Evolutionary conservation across 345 rosid genomes (phyloP).

Genomic region (Pistacia integerrima): DNA sequence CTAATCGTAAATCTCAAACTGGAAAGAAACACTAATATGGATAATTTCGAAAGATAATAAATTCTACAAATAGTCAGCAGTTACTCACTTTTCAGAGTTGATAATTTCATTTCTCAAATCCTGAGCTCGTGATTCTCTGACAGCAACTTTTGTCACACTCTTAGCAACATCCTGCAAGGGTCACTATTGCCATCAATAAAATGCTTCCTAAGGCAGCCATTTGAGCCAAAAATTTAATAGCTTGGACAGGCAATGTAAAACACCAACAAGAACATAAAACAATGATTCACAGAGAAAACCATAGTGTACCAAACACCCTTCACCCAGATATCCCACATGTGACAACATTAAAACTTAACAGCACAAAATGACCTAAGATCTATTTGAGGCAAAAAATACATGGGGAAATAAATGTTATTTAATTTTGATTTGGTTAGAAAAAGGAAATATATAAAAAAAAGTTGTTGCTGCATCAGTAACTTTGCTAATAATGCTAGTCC

Average conservation of each 20-base stretch:
- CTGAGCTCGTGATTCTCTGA: conserved; percentile 88
- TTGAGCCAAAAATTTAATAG: not conserved
- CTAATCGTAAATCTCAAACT: not conserved
- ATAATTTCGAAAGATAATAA: not conserved
- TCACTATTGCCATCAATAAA: conserved; percentile 8
- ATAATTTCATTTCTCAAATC: conserved; percentile 88
- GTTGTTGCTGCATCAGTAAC: not conserved
- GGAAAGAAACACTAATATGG: not conserved
- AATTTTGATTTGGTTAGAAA: not conserved
- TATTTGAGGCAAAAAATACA: not conserved
- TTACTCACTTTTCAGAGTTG: conserved; percentile 88
- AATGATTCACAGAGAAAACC: not conserved
- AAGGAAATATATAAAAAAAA: not conserved
- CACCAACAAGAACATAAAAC: not conserved
- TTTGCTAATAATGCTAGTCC: not conserved
- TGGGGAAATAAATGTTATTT: not conserved
- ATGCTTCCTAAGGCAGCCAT: conserved; percentile 4
- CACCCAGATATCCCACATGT: not conserved
- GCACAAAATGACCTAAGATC: not conserved
- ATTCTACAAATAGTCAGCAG: not conserved
- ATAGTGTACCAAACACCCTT: not conserved
- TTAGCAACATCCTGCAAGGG: conserved; percentile 80
- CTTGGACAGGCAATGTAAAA: conserved; percentile 1
- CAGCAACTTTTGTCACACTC: conserved; percentile 83
- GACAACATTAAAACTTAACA: not conserved